These are phyloP conservation scores for Curvularia lunata DNA, from an alignment of 2,329 filamentous ascomycete species.

Conservation along the genomic window DNA sequence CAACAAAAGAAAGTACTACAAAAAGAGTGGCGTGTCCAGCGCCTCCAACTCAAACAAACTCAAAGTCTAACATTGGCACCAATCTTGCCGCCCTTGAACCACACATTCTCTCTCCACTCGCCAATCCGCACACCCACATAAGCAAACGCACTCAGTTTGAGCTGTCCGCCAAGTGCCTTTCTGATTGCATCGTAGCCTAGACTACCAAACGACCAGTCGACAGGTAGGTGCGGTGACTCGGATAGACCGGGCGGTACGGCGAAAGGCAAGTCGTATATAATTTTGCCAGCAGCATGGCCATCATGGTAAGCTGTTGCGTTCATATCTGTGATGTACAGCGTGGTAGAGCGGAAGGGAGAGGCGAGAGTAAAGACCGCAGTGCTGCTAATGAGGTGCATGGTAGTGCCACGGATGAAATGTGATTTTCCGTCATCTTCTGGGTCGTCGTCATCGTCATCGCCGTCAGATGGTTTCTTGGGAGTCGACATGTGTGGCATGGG, in stretches of 20 bases:
- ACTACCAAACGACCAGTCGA: conserved; percentile 76
- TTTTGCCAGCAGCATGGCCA: conserved; percentile 76
- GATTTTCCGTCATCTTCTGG: conserved; percentile 54
- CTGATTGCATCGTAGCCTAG: conserved; percentile 83
- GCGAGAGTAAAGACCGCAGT: conserved; percentile 83
- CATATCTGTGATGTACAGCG: conserved; percentile 76
- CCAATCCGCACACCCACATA: conserved; percentile 77
- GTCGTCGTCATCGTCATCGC: conserved; percentile 31
- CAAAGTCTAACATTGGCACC: conserved; percentile 56
- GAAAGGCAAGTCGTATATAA: conserved; percentile 76
- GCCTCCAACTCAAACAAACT: neutral
- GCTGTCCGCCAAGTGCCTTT: conserved; percentile 77
- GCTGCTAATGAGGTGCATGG: conserved; percentile 83
- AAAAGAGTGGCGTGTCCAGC: neutral
- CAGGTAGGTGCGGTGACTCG: conserved; percentile 77
- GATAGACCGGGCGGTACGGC: conserved; percentile 76
- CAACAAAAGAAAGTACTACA: neutral
- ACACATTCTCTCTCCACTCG: conserved; percentile 71
- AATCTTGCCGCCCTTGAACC: conserved; percentile 54
- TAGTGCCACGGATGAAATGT: conserved; percentile 84
- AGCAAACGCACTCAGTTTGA: conserved; percentile 81
- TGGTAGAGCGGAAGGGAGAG: conserved; percentile 77
- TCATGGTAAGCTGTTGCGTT: conserved; percentile 89
- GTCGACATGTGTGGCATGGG: conserved; percentile 69
- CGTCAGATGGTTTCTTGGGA: conserved; percentile 58